Percentiles rank a stretch among this genome's conserved stretches.
phyloP scores from a whole-genome alignment of 192 early-diverging fungal species.

The Dimargaris cristalligena region DNA sequence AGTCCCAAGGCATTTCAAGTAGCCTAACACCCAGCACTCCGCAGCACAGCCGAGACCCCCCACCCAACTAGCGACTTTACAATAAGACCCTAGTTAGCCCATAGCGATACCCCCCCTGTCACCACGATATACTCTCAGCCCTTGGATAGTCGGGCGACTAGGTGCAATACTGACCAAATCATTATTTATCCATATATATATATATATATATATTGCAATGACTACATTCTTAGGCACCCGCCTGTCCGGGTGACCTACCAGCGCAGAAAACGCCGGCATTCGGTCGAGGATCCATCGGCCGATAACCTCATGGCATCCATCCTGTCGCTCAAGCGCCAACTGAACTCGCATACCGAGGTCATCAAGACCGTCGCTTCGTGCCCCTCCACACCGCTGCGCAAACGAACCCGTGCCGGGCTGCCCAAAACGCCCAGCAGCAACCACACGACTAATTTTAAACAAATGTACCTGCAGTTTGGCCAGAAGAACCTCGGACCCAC shows the following conservation, averaged over 20 bases:
- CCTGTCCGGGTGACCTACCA: constrained; percentile 2
- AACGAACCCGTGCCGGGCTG: not conserved
- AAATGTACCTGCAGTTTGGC: constrained; percentile 30
- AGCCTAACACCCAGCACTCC: too few relatives aligned
- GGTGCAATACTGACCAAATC: too few relatives aligned
- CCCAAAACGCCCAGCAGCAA: not conserved
- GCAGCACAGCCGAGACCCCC: too few relatives aligned
- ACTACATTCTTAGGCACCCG: too few relatives aligned
- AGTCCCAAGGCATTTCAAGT: too few relatives aligned
- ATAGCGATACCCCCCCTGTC: too few relatives aligned
- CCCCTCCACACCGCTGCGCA: not conserved
- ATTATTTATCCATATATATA: too few relatives aligned
- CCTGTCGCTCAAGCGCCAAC: not conserved
- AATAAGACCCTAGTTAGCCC: too few relatives aligned
- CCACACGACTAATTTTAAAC: constrained; percentile 8
- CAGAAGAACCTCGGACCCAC: constrained; percentile 17
- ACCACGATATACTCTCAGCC: too few relatives aligned
- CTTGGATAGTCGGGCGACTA: too few relatives aligned
- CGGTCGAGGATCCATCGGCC: not conserved
- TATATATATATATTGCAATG: too few relatives aligned
- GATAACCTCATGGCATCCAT: not conserved
- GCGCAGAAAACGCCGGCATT: not conserved
- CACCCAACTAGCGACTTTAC: too few relatives aligned
- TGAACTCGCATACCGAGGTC: not conserved
- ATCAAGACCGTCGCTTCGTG: not conserved